Conservation (phyloP, 495 filamentous ascomycete species). For the Hypoxylon perforatum region DNA sequence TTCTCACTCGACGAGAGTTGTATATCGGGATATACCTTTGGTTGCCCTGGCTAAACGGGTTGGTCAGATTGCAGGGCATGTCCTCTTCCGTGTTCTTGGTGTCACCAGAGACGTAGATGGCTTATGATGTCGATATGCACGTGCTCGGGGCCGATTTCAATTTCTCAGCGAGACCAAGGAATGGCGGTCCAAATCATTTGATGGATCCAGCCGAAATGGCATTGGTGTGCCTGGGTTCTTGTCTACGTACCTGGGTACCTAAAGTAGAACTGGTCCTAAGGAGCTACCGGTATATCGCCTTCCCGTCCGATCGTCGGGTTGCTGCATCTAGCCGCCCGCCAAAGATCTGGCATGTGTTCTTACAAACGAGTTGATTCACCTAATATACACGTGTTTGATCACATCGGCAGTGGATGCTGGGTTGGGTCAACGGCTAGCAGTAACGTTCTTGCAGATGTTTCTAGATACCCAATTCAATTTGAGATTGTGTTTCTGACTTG, state of each 20-base stretch:
- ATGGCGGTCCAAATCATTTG: too few species aligned
- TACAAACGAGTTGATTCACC: neutral
- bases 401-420: too few species aligned
- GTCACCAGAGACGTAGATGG: conserved; percentile 37
- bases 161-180: neutral
- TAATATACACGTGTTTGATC: too few species aligned
- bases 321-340: neutral
- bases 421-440: too few species aligned
- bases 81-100: conserved; percentile 42
- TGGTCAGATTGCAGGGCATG: conserved; percentile 28
- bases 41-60: conserved; percentile 36
- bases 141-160: neutral
- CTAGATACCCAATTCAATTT: too few species aligned
- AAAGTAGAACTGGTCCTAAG: neutral
- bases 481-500: too few species aligned
- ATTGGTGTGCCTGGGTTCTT: neutral
- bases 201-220: neutral
- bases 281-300: neutral
- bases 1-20: conserved; percentile 64
- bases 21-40: conserved; percentile 42
- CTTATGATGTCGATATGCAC: conserved; percentile 6
- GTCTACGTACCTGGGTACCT: too few species aligned
- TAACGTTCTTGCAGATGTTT: too few species aligned
- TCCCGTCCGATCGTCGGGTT: neutral
- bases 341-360: neutral